Conservation (phyloP, 176 grass and related monocot species). For the Bromus sterilis region DNA sequence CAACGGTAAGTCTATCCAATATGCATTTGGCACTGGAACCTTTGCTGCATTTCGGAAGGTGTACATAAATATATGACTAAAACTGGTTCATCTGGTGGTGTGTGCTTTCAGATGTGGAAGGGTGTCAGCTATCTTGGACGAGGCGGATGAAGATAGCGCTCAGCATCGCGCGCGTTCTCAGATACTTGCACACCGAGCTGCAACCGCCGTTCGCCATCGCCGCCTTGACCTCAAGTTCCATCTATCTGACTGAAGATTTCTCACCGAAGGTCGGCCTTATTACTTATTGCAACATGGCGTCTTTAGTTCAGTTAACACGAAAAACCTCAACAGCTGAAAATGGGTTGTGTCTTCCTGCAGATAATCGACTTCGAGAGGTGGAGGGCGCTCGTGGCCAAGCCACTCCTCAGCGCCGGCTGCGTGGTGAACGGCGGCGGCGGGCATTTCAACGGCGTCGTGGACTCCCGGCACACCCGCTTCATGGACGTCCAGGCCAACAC, state of each 20-base stretch:
- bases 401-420: constrained; percentile 27
- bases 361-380: constrained; percentile 93
- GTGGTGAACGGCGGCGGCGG: constrained; percentile 37
- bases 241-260: constrained; percentile 96
- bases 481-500: constrained; percentile 85
- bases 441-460: constrained; percentile 24
- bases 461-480: constrained; percentile 45
- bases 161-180: constrained; percentile 54
- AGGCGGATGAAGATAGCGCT: constrained; percentile 78
- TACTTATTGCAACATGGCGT: neutral
- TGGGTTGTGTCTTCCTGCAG: constrained; percentile 24
- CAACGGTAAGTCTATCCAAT: constrained; percentile 37
- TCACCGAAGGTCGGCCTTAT: constrained; percentile 54
- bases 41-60: neutral
- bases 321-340: neutral
- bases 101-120: constrained; percentile 65
- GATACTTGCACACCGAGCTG: constrained; percentile 82
- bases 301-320: neutral
- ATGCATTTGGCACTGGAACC: neutral
- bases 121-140: constrained; percentile 70
- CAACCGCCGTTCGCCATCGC: constrained; percentile 70
- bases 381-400: constrained; percentile 55
- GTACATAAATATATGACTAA: too few species aligned
- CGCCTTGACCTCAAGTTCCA: constrained; percentile 57
- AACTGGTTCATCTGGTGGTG: neutral